A percentile compares a stretch with the other conserved stretches of the same genome.
These are phyloP conservation scores for Musa balbisiana DNA, from an alignment of 202 grass and related monocot genomes.

Conservation along the genomic window DNA sequence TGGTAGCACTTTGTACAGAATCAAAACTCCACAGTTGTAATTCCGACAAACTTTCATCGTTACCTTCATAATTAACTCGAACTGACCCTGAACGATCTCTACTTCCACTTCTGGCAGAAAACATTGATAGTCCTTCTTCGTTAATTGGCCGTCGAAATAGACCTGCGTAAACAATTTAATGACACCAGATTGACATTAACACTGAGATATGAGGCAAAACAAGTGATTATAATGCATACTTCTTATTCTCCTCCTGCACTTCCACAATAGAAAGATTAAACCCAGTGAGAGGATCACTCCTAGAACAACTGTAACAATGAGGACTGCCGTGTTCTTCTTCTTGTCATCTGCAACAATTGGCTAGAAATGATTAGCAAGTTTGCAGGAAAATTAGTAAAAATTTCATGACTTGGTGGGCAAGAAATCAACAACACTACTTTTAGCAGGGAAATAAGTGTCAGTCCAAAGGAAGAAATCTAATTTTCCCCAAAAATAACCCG, in stretches of 20 bases:
- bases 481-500: background rate
- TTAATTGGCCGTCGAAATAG: background rate
- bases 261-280: conserved; percentile 34
- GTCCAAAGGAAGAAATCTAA: background rate
- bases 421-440: background rate
- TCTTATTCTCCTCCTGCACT: conserved; percentile 42
- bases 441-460: background rate
- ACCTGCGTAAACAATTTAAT: background rate
- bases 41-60: conserved; percentile 5
- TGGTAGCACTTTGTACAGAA: background rate
- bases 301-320: conserved; percentile 3
- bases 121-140: background rate
- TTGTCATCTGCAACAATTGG: conserved; percentile 4
- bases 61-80: background rate
- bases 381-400: no score
- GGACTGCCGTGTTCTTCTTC: background rate
- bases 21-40: conserved; percentile 16
- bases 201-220: background rate
- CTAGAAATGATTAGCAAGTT: no score
- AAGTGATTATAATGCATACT: conserved; percentile 13
- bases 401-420: background rate
- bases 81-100: background rate
- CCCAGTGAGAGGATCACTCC: conserved; percentile 7
- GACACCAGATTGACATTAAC: background rate
- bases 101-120: background rate